These are phyloP conservation scores for Picea mariana DNA, from an alignment of 83 land plant species.

Conservation along the genomic window DNA sequence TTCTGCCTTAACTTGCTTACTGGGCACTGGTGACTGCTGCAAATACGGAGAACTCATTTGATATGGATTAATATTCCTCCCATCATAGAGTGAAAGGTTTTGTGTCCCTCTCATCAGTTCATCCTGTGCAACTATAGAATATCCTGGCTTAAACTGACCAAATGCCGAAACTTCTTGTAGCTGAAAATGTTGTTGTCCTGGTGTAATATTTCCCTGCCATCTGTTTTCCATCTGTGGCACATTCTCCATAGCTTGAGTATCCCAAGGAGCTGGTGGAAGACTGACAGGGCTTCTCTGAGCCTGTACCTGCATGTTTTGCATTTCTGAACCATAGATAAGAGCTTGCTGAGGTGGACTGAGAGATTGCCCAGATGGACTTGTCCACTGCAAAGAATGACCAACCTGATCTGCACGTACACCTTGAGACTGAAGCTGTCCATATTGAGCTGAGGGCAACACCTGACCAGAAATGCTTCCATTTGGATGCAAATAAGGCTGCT, in stretches of 20 bases:
- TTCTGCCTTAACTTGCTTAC: conserved; percentile 57
- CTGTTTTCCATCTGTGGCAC: conserved; percentile 14
- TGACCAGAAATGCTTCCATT: not conserved
- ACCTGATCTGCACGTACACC: not conserved
- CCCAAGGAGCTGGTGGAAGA: conserved; percentile 26
- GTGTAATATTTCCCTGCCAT: conserved; percentile 12
- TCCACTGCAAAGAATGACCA: not conserved
- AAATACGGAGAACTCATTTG: conserved; percentile 19
- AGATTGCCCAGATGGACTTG: conserved; percentile 10
- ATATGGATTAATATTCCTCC: conserved; percentile 22
- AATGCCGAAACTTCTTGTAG: not conserved
- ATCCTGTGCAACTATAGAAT: conserved; percentile 15
- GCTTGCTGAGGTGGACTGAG: conserved; percentile 17
- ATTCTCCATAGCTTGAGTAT: conserved; percentile 17
- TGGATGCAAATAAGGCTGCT: not conserved
- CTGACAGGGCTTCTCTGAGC: conserved; percentile 1
- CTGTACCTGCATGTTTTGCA: conserved; percentile 7
- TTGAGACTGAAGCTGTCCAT: not conserved
- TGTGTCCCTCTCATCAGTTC: conserved; percentile 18
- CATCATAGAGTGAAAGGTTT: conserved; percentile 23
- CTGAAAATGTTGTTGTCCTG: conserved; percentile 15
- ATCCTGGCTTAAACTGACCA: conserved; percentile 11
- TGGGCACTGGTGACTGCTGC: conserved; percentile 23
- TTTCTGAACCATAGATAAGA: conserved; percentile 16
- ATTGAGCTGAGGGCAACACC: not conserved